phyloP scores from a whole-genome alignment of 192 early-diverging fungal genomes.

The Physocladia obscura region DNA sequence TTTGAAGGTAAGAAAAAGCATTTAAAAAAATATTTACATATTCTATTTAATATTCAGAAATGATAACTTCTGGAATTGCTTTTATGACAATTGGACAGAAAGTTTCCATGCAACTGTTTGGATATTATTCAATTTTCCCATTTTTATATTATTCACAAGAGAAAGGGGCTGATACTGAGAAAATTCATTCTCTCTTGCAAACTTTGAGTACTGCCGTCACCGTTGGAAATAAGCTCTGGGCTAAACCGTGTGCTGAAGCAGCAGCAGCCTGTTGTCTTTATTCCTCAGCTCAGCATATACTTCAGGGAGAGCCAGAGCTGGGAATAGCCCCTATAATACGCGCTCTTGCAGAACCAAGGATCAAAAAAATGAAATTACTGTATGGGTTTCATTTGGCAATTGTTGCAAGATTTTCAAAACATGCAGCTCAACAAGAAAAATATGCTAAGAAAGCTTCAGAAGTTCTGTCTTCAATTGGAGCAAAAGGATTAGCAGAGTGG shows the following conservation, averaged over 20 bases:
- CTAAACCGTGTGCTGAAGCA: conserved; percentile 10
- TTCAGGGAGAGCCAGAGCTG: not conserved
- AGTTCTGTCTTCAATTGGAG: conserved; percentile 3
- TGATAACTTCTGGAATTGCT: conserved; percentile 24
- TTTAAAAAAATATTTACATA: no score
- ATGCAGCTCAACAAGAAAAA: not conserved
- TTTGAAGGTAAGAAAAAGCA: no score
- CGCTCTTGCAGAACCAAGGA: not conserved
- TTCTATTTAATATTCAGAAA: no score
- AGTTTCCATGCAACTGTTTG: conserved; percentile 24
- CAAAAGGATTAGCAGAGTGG: conserved; percentile 24
- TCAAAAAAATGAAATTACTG: conserved; percentile 5
- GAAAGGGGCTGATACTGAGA: conserved; percentile 5
- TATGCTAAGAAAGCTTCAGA: not conserved
- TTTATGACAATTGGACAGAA: conserved; percentile 15
- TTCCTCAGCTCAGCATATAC: conserved; percentile 1
- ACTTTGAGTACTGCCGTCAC: conserved; percentile 9
- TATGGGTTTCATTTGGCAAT: conserved; percentile 15
- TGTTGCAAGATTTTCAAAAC: conserved; percentile 12
- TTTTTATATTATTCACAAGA: conserved; percentile 9
- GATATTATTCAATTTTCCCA: conserved; percentile 15
- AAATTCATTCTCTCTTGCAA: conserved; percentile 6
- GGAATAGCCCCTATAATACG: not conserved
- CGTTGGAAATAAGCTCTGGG: conserved; percentile 18
- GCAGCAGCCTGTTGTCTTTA: conserved; percentile 13